Evolutionary conservation across 805 yeast species (phyloP).

Genomic region (Ogataea ramenticola): DNA sequence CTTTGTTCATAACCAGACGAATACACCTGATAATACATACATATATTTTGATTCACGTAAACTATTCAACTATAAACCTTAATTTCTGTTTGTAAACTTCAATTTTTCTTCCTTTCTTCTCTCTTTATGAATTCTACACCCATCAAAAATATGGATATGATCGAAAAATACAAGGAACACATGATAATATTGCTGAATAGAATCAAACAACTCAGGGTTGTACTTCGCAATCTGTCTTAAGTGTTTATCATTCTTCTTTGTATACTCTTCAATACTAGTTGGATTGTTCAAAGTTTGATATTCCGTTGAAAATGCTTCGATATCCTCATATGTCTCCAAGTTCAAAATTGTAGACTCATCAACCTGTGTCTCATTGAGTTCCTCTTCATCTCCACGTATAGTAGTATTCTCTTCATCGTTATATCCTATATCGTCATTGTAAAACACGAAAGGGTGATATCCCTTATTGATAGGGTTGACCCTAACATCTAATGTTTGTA

Average conservation of each 20-base stretch:
- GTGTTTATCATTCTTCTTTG: conserved; percentile 25
- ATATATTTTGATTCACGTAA: no score
- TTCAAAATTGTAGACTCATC: conserved; percentile 29
- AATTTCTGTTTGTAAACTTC: background rate
- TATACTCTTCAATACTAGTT: conserved; percentile 32
- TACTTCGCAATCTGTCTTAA: conserved; percentile 1
- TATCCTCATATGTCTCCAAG: conserved; percentile 41
- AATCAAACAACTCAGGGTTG: background rate
- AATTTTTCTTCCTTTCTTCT: background rate
- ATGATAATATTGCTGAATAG: conserved; percentile 11
- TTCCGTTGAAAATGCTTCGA: conserved; percentile 42
- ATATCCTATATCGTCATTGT: conserved; percentile 29
- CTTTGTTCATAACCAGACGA: no score
- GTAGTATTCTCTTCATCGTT: background rate
- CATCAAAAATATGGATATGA: conserved; percentile 20
- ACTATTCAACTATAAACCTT: background rate
- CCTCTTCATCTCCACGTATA: background rate
- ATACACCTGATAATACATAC: no score
- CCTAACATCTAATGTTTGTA: conserved; percentile 38
- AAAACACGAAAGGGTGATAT: conserved; percentile 47
- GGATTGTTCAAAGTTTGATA: conserved; percentile 33
- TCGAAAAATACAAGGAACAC: conserved; percentile 20
- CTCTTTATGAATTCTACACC: conserved; percentile 10
- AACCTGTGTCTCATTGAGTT: conserved; percentile 7
- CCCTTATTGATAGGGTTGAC: conserved; percentile 41